phyloP scores from a whole-genome alignment of 805 yeast genomes.

The Barnettozyma populi region DNA sequence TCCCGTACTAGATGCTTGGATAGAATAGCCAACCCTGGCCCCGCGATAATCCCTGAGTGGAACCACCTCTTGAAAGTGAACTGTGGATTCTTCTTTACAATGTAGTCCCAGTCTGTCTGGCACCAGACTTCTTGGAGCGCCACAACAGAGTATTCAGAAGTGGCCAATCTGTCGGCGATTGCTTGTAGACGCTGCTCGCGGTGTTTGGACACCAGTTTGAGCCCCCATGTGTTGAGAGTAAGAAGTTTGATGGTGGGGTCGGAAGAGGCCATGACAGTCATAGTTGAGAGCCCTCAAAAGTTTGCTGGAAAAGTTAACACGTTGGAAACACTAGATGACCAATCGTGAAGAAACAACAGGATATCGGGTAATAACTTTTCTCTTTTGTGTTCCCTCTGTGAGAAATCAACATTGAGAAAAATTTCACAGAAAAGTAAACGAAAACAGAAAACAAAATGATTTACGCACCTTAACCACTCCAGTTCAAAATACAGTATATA shows the following conservation, averaged over 20 bases:
- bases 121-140: constrained; percentile 97
- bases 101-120: constrained; percentile 70
- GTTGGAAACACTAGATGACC: not conserved
- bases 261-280: not conserved
- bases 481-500: not conserved
- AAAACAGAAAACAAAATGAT: not conserved
- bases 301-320: too few species aligned
- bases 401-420: not conserved
- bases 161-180: constrained; percentile 51
- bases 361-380: not conserved
- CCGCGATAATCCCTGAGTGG: constrained; percentile 79
- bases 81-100: constrained; percentile 50
- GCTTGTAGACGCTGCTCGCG: constrained; percentile 63
- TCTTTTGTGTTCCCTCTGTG: not conserved
- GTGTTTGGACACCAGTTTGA: constrained; percentile 73
- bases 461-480: not conserved
- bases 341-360: not conserved
- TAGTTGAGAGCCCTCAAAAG: not conserved
- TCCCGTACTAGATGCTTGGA: constrained; percentile 80
- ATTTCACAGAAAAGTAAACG: not conserved
- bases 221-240: constrained; percentile 85
- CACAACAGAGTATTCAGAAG: constrained; percentile 63
- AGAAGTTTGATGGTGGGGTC: constrained; percentile 39
- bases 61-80: constrained; percentile 68
- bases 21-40: constrained; percentile 87